Evolutionary conservation across 2,329 filamentous ascomycete species (phyloP).

Genomic region (Diaporthe humulicola): DNA sequence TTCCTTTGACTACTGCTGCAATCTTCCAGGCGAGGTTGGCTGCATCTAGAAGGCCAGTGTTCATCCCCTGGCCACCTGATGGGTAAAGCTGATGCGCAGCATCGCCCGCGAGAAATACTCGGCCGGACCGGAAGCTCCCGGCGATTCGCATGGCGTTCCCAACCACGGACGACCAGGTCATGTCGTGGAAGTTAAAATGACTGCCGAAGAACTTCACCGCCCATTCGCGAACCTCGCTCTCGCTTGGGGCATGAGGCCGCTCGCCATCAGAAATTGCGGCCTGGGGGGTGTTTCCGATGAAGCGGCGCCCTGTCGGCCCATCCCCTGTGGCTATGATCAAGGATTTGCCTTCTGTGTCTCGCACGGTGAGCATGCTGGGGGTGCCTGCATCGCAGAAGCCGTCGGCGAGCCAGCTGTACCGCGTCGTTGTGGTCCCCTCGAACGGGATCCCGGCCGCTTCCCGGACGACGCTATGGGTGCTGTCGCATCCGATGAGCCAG

Average conservation of each 20-base stretch:
- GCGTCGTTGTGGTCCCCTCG: constrained; percentile 51
- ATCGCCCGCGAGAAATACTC: constrained; percentile 68
- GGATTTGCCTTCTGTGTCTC: not conserved
- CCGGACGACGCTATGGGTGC: constrained; percentile 55
- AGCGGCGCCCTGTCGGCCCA: constrained; percentile 9
- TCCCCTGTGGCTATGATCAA: constrained; percentile 18
- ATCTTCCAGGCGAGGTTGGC: constrained; percentile 70
- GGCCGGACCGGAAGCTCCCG: constrained; percentile 58
- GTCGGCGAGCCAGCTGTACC: constrained; percentile 51
- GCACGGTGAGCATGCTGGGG: constrained; percentile 10
- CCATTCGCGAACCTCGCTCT: constrained; percentile 5
- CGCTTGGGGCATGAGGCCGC: not conserved
- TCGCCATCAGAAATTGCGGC: not conserved
- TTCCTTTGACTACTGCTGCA: constrained; percentile 10
- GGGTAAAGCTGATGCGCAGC: constrained; percentile 69
- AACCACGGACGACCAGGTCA: constrained; percentile 28
- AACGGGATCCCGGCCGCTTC: constrained; percentile 53
- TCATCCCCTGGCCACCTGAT: constrained; percentile 70
- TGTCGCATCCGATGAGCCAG: constrained; percentile 59
- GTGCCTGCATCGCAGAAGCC: constrained; percentile 50
- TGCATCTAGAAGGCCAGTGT: constrained; percentile 67
- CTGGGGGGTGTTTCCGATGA: not conserved
- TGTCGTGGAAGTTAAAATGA: constrained; percentile 23
- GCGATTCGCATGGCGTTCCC: constrained; percentile 47
- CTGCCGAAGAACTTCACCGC: not conserved